Evolutionary conservation across 179 eudicot genomes (phyloP).

Genomic region (Patellifolia procumbens): DNA sequence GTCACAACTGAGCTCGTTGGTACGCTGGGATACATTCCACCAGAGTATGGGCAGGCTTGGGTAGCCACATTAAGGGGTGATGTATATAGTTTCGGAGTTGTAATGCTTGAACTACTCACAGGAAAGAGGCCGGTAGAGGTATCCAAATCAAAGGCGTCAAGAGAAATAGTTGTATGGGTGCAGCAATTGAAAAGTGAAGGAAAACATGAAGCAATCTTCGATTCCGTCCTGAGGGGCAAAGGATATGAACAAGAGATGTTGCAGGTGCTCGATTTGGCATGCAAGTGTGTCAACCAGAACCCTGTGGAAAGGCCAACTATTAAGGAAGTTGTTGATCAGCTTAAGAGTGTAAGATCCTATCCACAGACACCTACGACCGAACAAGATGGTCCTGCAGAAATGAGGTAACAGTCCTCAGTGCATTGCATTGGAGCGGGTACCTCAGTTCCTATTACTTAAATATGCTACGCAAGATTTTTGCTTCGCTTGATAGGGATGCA

Average conservation of each 20-base stretch:
- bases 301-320: conserved; percentile 83
- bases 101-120: conserved; percentile 82
- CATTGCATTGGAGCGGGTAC: conserved; percentile 17
- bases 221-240: conserved; percentile 58
- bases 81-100: conserved; percentile 91
- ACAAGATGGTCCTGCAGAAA: conserved; percentile 34
- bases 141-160: conserved; percentile 61
- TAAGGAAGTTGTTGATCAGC: conserved; percentile 76
- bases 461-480: conserved; percentile 20
- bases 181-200: conserved; percentile 72
- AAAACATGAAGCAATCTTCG: conserved; percentile 64
- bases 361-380: conserved; percentile 37
- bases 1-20: conserved; percentile 96
- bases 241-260: conserved; percentile 83
- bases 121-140: conserved; percentile 85
- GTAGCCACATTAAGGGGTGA: conserved; percentile 93
- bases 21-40: conserved; percentile 93
- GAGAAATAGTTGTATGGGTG: conserved; percentile 86
- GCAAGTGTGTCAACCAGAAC: conserved; percentile 72
- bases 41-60: conserved; percentile 92
- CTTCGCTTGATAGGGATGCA: conserved; percentile 21
- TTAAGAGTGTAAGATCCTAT: conserved; percentile 45
- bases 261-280: conserved; percentile 78
- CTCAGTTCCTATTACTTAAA: conserved; percentile 4
- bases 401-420: conserved; percentile 26